Percentiles rank a stretch among this genome's conserved stretches.
Conservation (phyloP, 2,329 filamentous ascomycete genomes). For the Xylaria sp. region DNA sequence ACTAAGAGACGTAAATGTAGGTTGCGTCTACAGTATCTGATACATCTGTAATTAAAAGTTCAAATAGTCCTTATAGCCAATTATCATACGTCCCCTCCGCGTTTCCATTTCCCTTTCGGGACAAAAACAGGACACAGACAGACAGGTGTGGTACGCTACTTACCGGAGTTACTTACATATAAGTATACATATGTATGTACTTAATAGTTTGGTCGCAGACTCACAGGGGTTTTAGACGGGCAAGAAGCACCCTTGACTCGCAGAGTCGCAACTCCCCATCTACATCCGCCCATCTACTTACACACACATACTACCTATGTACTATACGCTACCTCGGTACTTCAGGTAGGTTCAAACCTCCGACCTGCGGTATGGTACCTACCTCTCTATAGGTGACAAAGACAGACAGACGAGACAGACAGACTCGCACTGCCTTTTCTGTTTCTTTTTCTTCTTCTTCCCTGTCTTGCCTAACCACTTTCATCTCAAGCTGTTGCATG, state of each 20-base stretch:
- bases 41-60: conserved; percentile 18
- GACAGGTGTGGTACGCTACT: neutral
- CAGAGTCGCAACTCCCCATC: conserved; percentile 5
- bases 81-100: conserved; percentile 9
- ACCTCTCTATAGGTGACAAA: too few species aligned
- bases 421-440: conserved; percentile 27
- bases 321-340: too few species aligned
- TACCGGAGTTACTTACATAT: neutral
- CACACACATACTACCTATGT: neutral
- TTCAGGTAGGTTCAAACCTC: neutral
- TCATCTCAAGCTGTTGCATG: conserved; percentile 28
- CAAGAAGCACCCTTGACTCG: conserved; percentile 20
- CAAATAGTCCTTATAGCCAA: conserved; percentile 21
- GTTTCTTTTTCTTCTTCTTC: conserved; percentile 26
- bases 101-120: conserved; percentile 31
- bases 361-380: conserved; percentile 1
- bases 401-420: conserved; percentile 36
- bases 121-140: neutral
- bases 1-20: neutral
- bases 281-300: neutral
- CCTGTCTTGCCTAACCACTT: conserved; percentile 30
- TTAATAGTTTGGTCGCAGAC: neutral
- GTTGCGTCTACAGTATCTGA: neutral
- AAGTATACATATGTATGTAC: neutral
- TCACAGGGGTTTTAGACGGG: conserved; percentile 8